Conservation (phyloP, 352 stramenopile species). For the Phytopythium oedochilum region DNA sequence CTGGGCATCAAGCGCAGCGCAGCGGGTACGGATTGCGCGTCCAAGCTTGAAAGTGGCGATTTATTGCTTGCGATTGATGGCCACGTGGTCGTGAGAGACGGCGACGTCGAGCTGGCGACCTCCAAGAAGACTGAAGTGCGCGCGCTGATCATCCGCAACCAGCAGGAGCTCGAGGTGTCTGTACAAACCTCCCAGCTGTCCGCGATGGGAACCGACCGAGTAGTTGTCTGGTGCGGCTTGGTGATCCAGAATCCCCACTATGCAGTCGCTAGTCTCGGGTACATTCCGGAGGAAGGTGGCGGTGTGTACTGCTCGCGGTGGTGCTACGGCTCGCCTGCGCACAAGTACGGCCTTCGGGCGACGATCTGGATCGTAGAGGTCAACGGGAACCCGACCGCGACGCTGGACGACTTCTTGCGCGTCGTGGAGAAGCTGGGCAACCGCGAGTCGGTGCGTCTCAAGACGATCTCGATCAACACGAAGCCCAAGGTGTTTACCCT, state of each 20-base stretch:
- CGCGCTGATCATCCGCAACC: conserved; percentile 71
- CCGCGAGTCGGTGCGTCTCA: conserved; percentile 81
- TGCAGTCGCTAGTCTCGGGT: conserved; percentile 76
- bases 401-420: conserved; percentile 81
- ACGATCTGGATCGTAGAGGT: conserved; percentile 92
- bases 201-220: conserved; percentile 80
- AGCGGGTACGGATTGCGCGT: conserved; percentile 56
- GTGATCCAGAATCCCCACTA: conserved; percentile 91
- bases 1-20: conserved; percentile 78
- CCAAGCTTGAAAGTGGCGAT: conserved; percentile 76
- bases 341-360: conserved; percentile 88
- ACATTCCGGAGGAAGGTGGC: conserved; percentile 80
- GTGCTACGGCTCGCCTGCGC: conserved; percentile 88
- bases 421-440: conserved; percentile 81
- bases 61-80: conserved; percentile 82
- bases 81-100: conserved; percentile 67
- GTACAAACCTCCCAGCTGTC: conserved; percentile 63
- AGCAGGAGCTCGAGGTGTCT: conserved; percentile 56
- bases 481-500: conserved; percentile 89
- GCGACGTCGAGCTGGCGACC: conserved; percentile 66
- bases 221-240: conserved; percentile 89
- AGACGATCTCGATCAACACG: conserved; percentile 88
- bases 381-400: conserved; percentile 76
- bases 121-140: conserved; percentile 46
- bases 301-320: conserved; percentile 88